These are phyloP conservation scores for Pistacia atlantica DNA, from an alignment of 345 rosid species.

Conservation along the genomic window DNA sequence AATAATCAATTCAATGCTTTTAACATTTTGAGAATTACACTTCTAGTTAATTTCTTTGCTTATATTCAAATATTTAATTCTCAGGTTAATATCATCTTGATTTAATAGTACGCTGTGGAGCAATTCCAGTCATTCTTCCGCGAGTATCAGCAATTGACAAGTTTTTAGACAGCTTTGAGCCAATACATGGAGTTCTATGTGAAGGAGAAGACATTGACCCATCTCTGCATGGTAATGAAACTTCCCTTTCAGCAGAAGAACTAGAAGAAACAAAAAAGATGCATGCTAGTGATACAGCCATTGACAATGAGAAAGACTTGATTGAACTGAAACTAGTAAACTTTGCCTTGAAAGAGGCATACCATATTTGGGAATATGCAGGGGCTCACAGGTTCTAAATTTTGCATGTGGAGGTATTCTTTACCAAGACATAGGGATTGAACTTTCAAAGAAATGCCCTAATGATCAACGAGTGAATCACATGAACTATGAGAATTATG, in stretches of 20 bases:
- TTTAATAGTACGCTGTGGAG: conserved; percentile 74
- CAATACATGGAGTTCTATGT: conserved; percentile 90
- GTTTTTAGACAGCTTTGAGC: conserved; percentile 79
- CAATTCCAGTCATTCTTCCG: conserved; percentile 83
- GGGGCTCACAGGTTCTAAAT: conserved; percentile 81
- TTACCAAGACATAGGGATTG: conserved; percentile 70
- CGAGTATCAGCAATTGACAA: conserved; percentile 72
- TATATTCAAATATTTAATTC: neutral
- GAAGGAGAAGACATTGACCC: conserved; percentile 96
- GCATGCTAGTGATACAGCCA: conserved; percentile 69
- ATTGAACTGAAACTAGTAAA: conserved; percentile 70
- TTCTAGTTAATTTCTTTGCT: too few species aligned
- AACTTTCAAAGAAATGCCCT: conserved; percentile 37
- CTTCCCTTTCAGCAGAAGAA: conserved; percentile 60
- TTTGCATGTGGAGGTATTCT: conserved; percentile 88
- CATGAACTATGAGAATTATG: conserved; percentile 76
- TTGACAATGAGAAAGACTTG: conserved; percentile 78
- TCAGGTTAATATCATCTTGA: conserved; percentile 94
- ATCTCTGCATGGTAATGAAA: conserved; percentile 57
- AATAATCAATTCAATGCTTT: too few species aligned
- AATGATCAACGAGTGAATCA: conserved; percentile 44
- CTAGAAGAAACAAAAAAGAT: conserved; percentile 64
- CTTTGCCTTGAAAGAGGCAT: conserved; percentile 83
- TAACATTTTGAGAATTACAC: too few species aligned
- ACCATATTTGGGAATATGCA: conserved; percentile 83